Conservation (phyloP, 1,284 basidiomycete species). For the Dichomitus squalens region DNA sequence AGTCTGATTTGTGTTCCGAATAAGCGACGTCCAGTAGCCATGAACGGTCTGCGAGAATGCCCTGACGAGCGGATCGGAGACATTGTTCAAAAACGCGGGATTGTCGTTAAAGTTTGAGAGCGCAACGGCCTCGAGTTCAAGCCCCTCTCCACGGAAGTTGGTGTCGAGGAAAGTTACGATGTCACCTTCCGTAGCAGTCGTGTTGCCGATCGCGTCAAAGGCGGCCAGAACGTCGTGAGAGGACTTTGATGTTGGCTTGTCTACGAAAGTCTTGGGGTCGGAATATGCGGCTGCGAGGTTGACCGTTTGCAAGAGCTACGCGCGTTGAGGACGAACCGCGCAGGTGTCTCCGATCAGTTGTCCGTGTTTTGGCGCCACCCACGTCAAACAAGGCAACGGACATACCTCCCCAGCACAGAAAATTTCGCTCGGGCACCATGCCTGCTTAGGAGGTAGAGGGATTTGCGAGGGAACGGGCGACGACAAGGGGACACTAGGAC, state of each 20-base stretch:
- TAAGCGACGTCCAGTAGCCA: slow-evolving; percentile 81
- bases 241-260: slow-evolving; percentile 81
- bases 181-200: slow-evolving; percentile 52
- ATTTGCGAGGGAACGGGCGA: slow-evolving; percentile 68
- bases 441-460: slow-evolving; percentile 69
- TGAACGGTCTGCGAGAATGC: slow-evolving; percentile 82
- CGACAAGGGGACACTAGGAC: slow-evolving; percentile 57
- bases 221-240: slow-evolving; percentile 69
- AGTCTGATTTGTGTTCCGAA: slow-evolving; percentile 73
- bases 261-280: slow-evolving; percentile 90
- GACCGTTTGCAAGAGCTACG: slow-evolving; percentile 81
- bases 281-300: slow-evolving; percentile 76
- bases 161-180: slow-evolving; percentile 73
- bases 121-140: slow-evolving; percentile 70
- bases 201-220: slow-evolving; percentile 58
- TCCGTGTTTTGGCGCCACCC: not conserved
- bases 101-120: slow-evolving; percentile 64
- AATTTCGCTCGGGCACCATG: slow-evolving; percentile 80
- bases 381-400: slow-evolving; percentile 18
- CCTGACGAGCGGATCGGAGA: slow-evolving; percentile 70
- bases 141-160: slow-evolving; percentile 86
- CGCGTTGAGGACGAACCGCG: not conserved
- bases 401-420: slow-evolving; percentile 81
- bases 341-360: not conserved
- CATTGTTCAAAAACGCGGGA: slow-evolving; percentile 74